phyloP scores from a whole-genome alignment of 805 yeast species.

The Ogataea saltuana region DNA sequence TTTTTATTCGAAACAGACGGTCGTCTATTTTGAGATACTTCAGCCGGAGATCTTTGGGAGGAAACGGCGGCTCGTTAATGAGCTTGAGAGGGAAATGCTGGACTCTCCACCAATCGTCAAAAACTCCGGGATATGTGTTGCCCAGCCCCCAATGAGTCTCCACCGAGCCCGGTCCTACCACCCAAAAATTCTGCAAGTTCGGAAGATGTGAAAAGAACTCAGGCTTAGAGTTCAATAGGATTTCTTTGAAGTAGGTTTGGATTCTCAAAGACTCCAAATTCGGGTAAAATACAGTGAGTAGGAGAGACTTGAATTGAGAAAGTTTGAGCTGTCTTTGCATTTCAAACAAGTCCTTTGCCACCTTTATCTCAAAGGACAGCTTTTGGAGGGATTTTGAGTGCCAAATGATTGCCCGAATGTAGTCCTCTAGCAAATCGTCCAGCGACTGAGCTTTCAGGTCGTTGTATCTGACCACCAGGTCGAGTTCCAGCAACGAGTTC shows the following conservation, averaged over 20 bases:
- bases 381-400: slow-evolving; percentile 23
- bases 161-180: slow-evolving; percentile 52
- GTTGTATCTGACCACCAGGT: slow-evolving; percentile 26
- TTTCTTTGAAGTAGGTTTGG: slow-evolving; percentile 36
- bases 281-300: slow-evolving; percentile 19
- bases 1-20: slow-evolving; percentile 45
- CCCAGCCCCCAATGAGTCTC: slow-evolving; percentile 59
- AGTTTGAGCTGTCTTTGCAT: slow-evolving; percentile 21
- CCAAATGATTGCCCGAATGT: slow-evolving; percentile 17
- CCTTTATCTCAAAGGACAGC: slow-evolving; percentile 28
- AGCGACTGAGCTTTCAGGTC: slow-evolving; percentile 18
- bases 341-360: slow-evolving; percentile 24
- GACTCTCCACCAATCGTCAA: slow-evolving; percentile 58
- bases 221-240: slow-evolving; percentile 31
- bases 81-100: slow-evolving; percentile 52
- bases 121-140: slow-evolving; percentile 51
- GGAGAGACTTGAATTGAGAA: slow-evolving; percentile 20
- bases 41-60: slow-evolving; percentile 23
- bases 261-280: slow-evolving; percentile 42
- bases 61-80: slow-evolving; percentile 19
- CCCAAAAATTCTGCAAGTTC: slow-evolving; percentile 40
- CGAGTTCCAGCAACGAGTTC: slow-evolving; percentile 27
- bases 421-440: slow-evolving; percentile 19
- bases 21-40: slow-evolving; percentile 49
- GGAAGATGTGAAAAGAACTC: slow-evolving; percentile 32